Evolutionary conservation across 345 rosid species (phyloP), one percentile per base, ranked within the genome.

Genomic region (Lumnitzera racemosa): DNA sequence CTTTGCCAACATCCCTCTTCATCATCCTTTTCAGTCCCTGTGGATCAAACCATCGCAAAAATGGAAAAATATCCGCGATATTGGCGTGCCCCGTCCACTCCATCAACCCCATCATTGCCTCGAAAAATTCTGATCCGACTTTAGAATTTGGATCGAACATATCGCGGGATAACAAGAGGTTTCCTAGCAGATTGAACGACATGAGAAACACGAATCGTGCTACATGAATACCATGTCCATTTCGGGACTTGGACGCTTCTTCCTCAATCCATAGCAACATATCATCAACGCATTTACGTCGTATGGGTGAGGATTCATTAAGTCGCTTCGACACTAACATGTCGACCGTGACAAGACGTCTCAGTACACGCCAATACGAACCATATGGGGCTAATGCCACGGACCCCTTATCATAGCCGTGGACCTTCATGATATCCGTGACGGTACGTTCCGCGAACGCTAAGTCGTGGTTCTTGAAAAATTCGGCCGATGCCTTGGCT

Each of bases 381-480:
- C 90, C 87, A 36, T 79, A 81, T 0, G 78, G 82, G 10, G 85
- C 87, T 10, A 81, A 62, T 41, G 80, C 83, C 11, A 84, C 15
- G 0, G 90, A 79, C 13, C 83, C 73, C 24, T 67, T 55, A 61
- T 72, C 23, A 64, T 70, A 79, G 57, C 58, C 80, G 24, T 64
- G 77, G 55, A 51, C 74, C 1, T 76, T 70, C 85, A 83, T 76
- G 58, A 27, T 57, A n/a, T 78, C 74, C 2, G 69, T 78, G 57
- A 80, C n/a, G 53, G 24, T 61, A n/a, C 90, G 85, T 9, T 78
- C 85, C 0, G 76, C 72, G 52, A 84, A 84, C 7, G 69, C 20
- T 27, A 70, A 67, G 51, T 84, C 90, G 14, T 84, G 85, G 75
- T 78, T 76, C 72, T 81, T 84, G 76, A 84, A 84, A 24, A 84